phyloP scores from a whole-genome alignment of 2,329 filamentous ascomycete genomes.

The Cercospora janseana region DNA sequence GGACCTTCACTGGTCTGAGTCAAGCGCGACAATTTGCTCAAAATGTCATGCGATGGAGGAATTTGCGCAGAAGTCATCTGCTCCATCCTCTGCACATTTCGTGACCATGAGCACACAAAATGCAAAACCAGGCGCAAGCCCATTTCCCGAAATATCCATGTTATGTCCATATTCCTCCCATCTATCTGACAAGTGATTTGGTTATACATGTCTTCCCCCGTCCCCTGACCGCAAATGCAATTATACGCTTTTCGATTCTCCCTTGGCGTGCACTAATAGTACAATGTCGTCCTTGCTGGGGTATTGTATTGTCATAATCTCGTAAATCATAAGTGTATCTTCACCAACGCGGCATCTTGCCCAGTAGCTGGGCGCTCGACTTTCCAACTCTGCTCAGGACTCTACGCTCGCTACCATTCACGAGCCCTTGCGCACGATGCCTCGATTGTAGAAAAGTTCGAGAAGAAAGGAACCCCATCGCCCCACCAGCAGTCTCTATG shows the following conservation, averaged over 20 bases:
- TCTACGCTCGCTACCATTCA: no score
- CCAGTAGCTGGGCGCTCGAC: neutral
- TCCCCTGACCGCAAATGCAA: no score
- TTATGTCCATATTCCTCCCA: neutral
- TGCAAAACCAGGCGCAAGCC: slow-evolving; percentile 17
- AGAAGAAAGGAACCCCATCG: no score
- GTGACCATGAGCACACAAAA: slow-evolving; percentile 19
- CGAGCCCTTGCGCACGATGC: no score
- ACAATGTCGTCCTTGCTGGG: neutral
- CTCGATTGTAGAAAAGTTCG: no score
- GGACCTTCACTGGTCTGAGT: slow-evolving; percentile 14
- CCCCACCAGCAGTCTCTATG: neutral
- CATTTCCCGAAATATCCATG: slow-evolving; percentile 7
- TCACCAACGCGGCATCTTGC: neutral
- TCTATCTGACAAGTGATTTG: neutral
- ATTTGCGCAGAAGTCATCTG: slow-evolving; percentile 7
- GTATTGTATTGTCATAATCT: slow-evolving; percentile 6
- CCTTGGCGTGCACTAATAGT: neutral
- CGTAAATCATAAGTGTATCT: slow-evolving; percentile 2
- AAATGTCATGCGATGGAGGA: slow-evolving; percentile 6
- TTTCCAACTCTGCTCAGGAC: neutral
- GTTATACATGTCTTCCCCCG: no score
- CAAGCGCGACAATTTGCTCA: neutral
- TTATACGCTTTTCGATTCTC: no score
- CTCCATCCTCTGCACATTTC: slow-evolving; percentile 7